These are phyloP conservation scores for Lactarius trivialis DNA, from an alignment of 768 basidiomycete species.

Conservation along the genomic window DNA sequence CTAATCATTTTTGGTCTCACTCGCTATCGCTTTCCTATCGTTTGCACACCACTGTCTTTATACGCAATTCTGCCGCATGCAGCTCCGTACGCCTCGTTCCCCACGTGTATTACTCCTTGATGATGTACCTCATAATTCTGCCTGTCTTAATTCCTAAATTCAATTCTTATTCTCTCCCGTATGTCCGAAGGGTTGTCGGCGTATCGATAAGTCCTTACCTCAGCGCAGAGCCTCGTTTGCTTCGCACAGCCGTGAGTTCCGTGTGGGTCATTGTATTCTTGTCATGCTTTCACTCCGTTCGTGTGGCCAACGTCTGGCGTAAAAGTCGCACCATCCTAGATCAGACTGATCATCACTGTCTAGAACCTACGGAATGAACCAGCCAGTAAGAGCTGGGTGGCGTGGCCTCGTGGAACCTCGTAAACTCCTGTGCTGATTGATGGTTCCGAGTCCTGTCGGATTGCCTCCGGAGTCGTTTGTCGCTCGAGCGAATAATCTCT, in stretches of 20 bases:
- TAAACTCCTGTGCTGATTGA: background rate
- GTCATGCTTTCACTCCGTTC: background rate
- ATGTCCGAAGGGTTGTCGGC: background rate
- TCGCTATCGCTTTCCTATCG: constrained; percentile 12
- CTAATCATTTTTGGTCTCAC: constrained; percentile 3
- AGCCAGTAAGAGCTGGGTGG: background rate
- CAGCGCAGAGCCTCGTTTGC: background rate
- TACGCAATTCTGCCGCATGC: constrained; percentile 10
- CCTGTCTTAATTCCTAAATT: constrained; percentile 12
- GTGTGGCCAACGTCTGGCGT: background rate
- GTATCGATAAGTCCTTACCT: background rate
- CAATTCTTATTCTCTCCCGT: background rate
- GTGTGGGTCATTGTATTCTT: too few species aligned
- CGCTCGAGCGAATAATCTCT: background rate
- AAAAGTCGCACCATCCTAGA: background rate
- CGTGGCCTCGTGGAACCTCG: background rate
- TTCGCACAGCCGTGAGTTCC: too few species aligned
- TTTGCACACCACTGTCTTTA: constrained; percentile 21
- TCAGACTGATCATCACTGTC: background rate
- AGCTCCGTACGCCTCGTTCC: constrained; percentile 15
- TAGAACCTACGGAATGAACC: background rate
- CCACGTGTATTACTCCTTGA: constrained; percentile 20
- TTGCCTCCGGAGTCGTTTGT: background rate
- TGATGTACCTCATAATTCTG: constrained; percentile 19
- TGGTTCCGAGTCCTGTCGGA: background rate